Conservation (phyloP, 2,329 filamentous ascomycete genomes). For the Lecanicillium sp. region DNA sequence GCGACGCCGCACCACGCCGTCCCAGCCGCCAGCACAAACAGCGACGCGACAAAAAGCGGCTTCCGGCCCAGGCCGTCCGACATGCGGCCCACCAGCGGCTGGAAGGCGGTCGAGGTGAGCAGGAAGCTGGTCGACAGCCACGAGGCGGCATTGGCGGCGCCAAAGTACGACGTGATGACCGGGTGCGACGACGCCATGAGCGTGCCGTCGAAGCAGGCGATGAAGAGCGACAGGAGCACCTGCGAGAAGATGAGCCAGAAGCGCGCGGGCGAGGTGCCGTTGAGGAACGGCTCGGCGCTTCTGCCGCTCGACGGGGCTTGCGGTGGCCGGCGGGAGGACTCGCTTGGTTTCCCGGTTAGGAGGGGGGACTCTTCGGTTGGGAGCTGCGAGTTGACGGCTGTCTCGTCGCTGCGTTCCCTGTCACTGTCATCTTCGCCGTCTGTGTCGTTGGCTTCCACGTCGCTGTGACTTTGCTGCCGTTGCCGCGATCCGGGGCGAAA, state of each 20-base stretch:
- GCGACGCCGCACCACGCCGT: conserved; percentile 66
- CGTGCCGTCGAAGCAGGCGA: conserved; percentile 64
- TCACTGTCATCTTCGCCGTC: conserved; percentile 3
- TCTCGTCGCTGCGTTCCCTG: background rate
- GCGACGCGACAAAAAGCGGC: conserved; percentile 54
- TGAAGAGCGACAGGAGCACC: conserved; percentile 50
- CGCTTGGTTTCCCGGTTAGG: too few species aligned
- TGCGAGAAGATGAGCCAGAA: conserved; percentile 59
- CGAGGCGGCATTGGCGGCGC: conserved; percentile 68
- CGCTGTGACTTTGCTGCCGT: conserved; percentile 9
- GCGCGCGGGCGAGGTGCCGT: conserved; percentile 36
- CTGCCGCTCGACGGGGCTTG: conserved; percentile 5
- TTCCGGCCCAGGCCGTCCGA: conserved; percentile 69
- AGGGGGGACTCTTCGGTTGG: conserved; percentile 19
- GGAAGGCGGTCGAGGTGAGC: conserved; percentile 67
- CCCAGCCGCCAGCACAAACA: conserved; percentile 57
- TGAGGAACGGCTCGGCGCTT: conserved; percentile 29
- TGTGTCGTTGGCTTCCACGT: background rate
- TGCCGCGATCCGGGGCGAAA: conserved; percentile 18
- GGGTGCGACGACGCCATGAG: conserved; percentile 78
- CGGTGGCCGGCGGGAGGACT: too few species aligned
- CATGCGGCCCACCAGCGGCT: conserved; percentile 65
- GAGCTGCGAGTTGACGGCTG: background rate
- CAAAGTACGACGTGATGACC: conserved; percentile 73
- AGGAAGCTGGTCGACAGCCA: conserved; percentile 78